Percentiles rank a stretch among this genome's conserved stretches.
phyloP scores from a whole-genome alignment of 495 filamentous ascomycete genomes.

The Neurospora sp. region DNA sequence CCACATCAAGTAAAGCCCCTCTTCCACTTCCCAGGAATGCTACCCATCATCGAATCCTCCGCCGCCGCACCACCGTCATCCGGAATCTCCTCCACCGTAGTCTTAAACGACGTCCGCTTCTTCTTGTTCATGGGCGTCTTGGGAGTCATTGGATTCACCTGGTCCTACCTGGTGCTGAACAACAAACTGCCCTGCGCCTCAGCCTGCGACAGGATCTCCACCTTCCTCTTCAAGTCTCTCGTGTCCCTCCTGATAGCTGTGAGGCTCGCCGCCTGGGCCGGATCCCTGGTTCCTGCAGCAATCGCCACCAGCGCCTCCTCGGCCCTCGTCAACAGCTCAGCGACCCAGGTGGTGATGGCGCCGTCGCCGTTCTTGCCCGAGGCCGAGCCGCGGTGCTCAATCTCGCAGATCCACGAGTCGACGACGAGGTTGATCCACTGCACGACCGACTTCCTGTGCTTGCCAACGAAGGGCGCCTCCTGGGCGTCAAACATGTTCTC shows the following conservation, averaged over 20 bases:
- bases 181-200: conserved; percentile 13
- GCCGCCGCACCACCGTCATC: not conserved
- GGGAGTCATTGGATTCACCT: not conserved
- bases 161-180: conserved; percentile 8
- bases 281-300: conserved; percentile 5
- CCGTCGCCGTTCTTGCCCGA: conserved; percentile 21
- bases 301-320: conserved; percentile 25
- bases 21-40: not conserved
- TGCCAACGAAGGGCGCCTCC: conserved; percentile 69
- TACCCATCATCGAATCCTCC: not conserved
- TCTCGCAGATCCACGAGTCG: conserved; percentile 31
- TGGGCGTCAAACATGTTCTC: conserved; percentile 78
- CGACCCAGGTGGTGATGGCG: conserved; percentile 29
- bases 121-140: not conserved
- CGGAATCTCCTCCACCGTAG: not conserved
- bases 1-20: not conserved
- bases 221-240: conserved; percentile 15
- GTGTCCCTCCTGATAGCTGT: conserved; percentile 11
- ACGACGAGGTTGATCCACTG: conserved; percentile 33
- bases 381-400: conserved; percentile 26
- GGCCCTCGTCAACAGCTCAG: conserved; percentile 29
- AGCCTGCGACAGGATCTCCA: conserved; percentile 12
- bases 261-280: conserved; percentile 23
- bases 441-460: conserved; percentile 27
- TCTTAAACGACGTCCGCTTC: not conserved